Base-by-base conservation (phyloP, 1,139 yeast species). In the Yamadazyma sp. region DNA sequence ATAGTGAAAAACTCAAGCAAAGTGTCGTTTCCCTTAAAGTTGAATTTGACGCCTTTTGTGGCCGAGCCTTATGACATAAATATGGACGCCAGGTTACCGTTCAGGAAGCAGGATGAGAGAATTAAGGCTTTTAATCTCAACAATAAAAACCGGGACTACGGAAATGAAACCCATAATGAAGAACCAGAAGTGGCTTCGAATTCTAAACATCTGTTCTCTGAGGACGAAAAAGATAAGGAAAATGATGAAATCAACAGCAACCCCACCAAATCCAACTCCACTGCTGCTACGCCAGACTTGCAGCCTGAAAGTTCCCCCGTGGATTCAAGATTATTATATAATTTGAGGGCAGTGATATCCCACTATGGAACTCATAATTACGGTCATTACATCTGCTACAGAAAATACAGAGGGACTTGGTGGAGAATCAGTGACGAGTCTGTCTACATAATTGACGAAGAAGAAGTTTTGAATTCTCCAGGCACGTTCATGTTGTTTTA, bases 291-390 rank as follows among this genome's bases (percentile, higher is more conserved):
- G 1, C 52, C 50, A 9, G 51, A 49, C 31, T 23, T 41, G 4
- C 37, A 37, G 7, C 34, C 43, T 6, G 37, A 33, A 24, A 20
- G 20, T 8, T 3, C 29, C 4, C 34, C 39, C 5, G 17, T 37
- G 1, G 51, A 62, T 37, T 59, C 79, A 2, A 67, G 72, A 10
- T 59, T 81, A 36, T 63, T 74, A 23, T 91, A 91, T 57, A 73
- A 79, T 35, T 72, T 91, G 43, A 86, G 85, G 54, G 88, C 96
- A 1, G 94, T 87, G 1, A 86, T 91, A 36, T 82, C 91, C 1
- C 98, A 91, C 59, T 89, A 83, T 57, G 98, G 98, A 36, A 86
- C 96, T 3, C 97, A 91, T 54, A 88, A 91, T 56, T 91, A 88
- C 59, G 98, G 98, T 15, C 98, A 91, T 59, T 91, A 91, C 59